Evolutionary conservation across 176 grass and related monocot genomes (phyloP), one percentile per base, ranked within the genome.

Genomic region (Urochloa ruziziensis): DNA sequence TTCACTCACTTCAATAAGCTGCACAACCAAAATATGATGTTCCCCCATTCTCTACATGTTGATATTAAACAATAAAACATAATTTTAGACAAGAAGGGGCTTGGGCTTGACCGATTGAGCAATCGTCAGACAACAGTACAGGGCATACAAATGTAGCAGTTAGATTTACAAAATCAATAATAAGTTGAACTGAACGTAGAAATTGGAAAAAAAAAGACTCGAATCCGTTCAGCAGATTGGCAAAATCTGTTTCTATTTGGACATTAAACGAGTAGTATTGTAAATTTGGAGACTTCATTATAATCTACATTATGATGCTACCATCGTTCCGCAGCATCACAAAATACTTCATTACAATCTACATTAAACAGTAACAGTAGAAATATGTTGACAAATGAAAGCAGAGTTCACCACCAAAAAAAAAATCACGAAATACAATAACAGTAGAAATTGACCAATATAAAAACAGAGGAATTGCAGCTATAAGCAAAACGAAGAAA

Each of bases 401-500:
- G 58, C 17, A 82, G 24, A 30, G 10, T 21, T 30, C 5, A 67
- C 1, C 66, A 23, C 70, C 4, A 44, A 44, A 28, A 48, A 9
- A 71, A 71, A 29, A 11, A 43, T 17, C 14, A 32, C n/a, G 3
- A 51, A 39, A 24, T 80, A 39, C 10, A 54, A 3, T 68, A 68
- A 27, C 8, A 27, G 7, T 80, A 67, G 28, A 69, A 68, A 21
- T 54, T 43, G 23, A 16, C 32, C 35, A 67, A 36, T 36, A 10
- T 25, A 4, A 18, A 30, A 83, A 73, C 14, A 35, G 9, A 63
- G 7, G 21, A 12, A 13, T 43, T 67, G 67, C 27, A 52, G 34
- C 71, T 43, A 64, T n/a, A 74, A 74, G 23, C 23, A 83, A 62
- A 83, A 57, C 47, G 16, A 19, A 83, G 15, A 83, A 52, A 83